phyloP scores from a whole-genome alignment of 1,284 basidiomycete genomes.

The Ceratobasidium sp. region DNA sequence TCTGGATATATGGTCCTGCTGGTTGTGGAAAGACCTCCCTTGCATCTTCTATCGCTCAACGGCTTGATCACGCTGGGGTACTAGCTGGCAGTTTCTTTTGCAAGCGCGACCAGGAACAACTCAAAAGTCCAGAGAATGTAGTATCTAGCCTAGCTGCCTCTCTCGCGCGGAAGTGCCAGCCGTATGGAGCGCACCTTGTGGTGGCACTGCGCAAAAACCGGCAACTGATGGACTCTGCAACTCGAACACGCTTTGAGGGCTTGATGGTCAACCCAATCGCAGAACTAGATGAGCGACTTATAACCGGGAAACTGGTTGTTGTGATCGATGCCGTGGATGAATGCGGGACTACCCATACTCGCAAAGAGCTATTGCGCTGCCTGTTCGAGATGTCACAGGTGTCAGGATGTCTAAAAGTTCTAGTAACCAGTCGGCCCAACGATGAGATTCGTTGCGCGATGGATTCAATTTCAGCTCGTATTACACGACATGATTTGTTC shows the following conservation, averaged over 20 bases:
- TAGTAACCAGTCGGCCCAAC: conserved; percentile 37
- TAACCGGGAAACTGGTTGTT: too few species aligned
- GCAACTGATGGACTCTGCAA: too few species aligned
- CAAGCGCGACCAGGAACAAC: not conserved
- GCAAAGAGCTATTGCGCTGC: too few species aligned
- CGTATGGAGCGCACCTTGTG: not conserved
- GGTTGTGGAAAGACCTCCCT: not conserved
- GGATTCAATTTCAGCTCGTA: not conserved
- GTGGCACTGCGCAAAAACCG: not conserved
- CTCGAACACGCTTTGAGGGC: too few species aligned
- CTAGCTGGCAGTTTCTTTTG: conserved; percentile 1
- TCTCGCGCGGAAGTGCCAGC: not conserved
- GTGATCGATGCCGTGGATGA: too few species aligned
- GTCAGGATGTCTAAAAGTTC: too few species aligned
- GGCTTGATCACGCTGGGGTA: not conserved
- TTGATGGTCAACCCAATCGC: too few species aligned
- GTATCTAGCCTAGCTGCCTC: conserved; percentile 8
- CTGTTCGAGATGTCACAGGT: too few species aligned
- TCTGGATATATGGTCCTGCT: not conserved
- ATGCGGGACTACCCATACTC: too few species aligned
- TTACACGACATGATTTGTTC: too few species aligned
- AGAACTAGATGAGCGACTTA: too few species aligned
- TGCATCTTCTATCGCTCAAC: not conserved
- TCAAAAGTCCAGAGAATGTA: not conserved
- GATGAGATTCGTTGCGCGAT: conserved; percentile 1